A percentile compares a stretch with the other conserved stretches of the same genome.
These are phyloP conservation scores for Botrytis fragariae DNA, from an alignment of 2,329 filamentous ascomycete species.

Conservation along the genomic window DNA sequence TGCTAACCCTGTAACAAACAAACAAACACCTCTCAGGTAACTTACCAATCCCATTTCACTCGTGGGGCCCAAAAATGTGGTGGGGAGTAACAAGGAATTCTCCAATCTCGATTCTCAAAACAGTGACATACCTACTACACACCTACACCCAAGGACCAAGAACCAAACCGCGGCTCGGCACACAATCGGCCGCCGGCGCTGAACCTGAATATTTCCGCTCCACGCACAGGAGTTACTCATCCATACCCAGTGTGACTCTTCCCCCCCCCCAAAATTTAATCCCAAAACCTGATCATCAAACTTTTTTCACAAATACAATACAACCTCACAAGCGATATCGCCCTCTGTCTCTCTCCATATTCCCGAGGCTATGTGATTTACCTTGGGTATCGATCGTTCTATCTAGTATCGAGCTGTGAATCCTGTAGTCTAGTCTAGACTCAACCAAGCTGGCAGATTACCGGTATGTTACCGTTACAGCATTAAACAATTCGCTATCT, in stretches of 20 bases:
- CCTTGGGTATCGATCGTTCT: background rate
- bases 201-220: background rate
- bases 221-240: background rate
- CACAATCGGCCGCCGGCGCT: background rate
- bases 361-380: background rate
- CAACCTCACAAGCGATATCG: slow-evolving; percentile 1
- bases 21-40: no score
- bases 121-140: background rate
- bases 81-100: background rate
- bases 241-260: no score
- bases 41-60: background rate
- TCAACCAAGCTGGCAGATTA: background rate
- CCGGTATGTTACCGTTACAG: background rate
- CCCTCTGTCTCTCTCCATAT: background rate
- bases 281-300: background rate
- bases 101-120: background rate
- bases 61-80: background rate
- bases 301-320: background rate
- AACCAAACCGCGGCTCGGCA: background rate
- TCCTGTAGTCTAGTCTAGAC: no score
- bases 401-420: no score
- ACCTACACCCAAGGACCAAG: background rate
- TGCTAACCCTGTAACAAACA: background rate
- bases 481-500: background rate
- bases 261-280: background rate